Evolutionary conservation across 2,329 filamentous ascomycete genomes (phyloP), one percentile per base, ranked within the genome.

Genomic region (Immersiporthe knoxdaviesiana): DNA sequence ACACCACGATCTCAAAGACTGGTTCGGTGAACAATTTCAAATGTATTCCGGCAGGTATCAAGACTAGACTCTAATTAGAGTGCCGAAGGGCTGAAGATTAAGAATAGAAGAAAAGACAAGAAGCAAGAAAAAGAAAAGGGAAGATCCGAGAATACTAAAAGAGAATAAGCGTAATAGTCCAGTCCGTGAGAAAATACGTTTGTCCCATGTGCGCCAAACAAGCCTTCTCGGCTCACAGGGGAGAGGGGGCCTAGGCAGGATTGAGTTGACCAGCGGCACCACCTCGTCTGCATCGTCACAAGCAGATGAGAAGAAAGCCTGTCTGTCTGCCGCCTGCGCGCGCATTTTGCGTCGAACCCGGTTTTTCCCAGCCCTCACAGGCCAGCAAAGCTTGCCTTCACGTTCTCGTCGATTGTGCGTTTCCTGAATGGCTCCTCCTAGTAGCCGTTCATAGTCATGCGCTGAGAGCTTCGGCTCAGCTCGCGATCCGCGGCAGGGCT

Each of bases 391-490:
- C 63, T 69, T 54, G 67, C 65, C 58, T 72, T 70, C 59, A 68
- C 66, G 56, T 69, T 70, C 63, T 70, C 70, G 50, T 72, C 68
- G 65, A 72, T 70, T 63, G 65, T 70, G 56, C 68, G 68, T 62
- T 68, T 70, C 63, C 68, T 61, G 30, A 66, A 60, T 11, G 68
- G 67, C 69, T 71, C 69, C 32, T 68, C 75, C 80, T 94, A 97
- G 87, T 98, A 97, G 81, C 96, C 96, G 84, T 98, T 99, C 94
- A 98, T 97, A 75, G 94, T 97, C 90, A 96, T 93, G 80, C 96
- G 90, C 86, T 98, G 94, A 76, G 94, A 97, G 88, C 92, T 94
- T 81, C 95, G 90, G 91, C 95, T 98, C 77, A 99, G 84, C 84
- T 99, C 96, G 74, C 96, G 90, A 75, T 99, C 96, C 68, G 96